These are phyloP conservation scores for Apocynum venetum DNA, from an alignment of 257 asterid species.

Conservation along the genomic window DNA sequence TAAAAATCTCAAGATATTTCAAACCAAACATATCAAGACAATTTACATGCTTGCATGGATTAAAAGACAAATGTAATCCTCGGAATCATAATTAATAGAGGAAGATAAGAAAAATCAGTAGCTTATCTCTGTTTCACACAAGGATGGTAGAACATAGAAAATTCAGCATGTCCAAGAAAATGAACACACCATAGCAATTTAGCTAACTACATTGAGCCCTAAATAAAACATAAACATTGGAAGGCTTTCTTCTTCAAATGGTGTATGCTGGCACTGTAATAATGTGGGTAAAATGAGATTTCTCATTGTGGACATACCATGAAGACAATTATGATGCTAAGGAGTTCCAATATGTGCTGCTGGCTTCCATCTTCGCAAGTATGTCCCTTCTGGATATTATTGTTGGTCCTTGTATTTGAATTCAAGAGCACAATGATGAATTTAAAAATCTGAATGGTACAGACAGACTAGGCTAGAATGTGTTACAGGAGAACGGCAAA, in stretches of 20 bases:
- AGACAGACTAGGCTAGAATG: slow-evolving; percentile 84
- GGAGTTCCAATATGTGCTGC: neutral
- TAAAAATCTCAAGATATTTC: no score
- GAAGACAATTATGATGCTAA: neutral
- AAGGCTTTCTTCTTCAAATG: neutral
- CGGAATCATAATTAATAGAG: no score
- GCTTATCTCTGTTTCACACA: neutral
- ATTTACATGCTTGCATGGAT: no score
- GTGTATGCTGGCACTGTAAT: neutral
- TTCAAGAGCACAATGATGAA: slow-evolving; percentile 10
- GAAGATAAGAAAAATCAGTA: neutral
- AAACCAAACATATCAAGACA: no score
- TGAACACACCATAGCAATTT: neutral
- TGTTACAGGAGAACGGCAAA: slow-evolving; percentile 83
- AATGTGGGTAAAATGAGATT: neutral
- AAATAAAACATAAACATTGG: neutral
- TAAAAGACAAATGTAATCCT: no score
- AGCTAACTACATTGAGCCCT: neutral
- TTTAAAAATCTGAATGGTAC: slow-evolving; percentile 83
- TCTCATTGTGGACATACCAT: neutral
- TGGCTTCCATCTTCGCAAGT: neutral
- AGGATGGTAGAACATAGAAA: neutral
- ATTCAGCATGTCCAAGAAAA: neutral
- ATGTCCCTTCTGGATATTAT: neutral
- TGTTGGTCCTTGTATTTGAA: neutral